These are phyloP conservation scores for Melampsora americana DNA, from an alignment of 1,284 basidiomycete species.

Conservation along the genomic window DNA sequence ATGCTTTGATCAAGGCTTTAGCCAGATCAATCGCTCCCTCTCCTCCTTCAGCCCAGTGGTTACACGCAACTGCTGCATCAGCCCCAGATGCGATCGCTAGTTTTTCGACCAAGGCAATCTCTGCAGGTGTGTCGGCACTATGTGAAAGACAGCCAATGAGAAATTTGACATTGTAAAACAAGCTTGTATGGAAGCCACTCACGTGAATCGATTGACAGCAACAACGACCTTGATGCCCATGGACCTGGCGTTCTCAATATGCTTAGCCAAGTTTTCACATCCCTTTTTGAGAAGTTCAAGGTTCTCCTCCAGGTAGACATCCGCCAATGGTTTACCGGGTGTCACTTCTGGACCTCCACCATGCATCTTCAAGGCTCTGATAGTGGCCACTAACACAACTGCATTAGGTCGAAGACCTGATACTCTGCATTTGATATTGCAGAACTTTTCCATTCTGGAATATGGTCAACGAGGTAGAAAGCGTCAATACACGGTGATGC, in stretches of 20 bases:
- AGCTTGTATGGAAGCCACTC: constrained; percentile 53
- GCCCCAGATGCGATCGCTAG: constrained; percentile 81
- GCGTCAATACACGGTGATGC: not conserved
- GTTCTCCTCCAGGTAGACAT: constrained; percentile 92
- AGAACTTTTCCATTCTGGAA: constrained; percentile 69
- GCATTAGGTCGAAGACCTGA: constrained; percentile 91
- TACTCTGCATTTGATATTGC: constrained; percentile 97
- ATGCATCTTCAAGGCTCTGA: constrained; percentile 98
- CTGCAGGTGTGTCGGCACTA: constrained; percentile 84
- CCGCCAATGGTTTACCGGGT: constrained; percentile 88
- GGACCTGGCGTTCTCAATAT: constrained; percentile 92
- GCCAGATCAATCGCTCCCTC: constrained; percentile 81
- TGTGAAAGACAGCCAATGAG: constrained; percentile 37
- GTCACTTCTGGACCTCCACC: constrained; percentile 96
- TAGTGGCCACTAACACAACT: constrained; percentile 92
- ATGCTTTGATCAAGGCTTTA: constrained; percentile 76
- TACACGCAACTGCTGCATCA: constrained; percentile 89
- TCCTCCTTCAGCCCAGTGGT: constrained; percentile 94
- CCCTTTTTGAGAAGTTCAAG: constrained; percentile 85
- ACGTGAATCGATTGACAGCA: constrained; percentile 92
- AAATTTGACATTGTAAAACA: not conserved
- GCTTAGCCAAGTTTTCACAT: constrained; percentile 86
- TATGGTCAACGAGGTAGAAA: constrained; percentile 64
- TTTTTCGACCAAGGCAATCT: constrained; percentile 78
- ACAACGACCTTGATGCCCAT: constrained; percentile 96